phyloP scores from a whole-genome alignment of 2,329 filamentous ascomycete species.

The Botrytis squamosa region DNA sequence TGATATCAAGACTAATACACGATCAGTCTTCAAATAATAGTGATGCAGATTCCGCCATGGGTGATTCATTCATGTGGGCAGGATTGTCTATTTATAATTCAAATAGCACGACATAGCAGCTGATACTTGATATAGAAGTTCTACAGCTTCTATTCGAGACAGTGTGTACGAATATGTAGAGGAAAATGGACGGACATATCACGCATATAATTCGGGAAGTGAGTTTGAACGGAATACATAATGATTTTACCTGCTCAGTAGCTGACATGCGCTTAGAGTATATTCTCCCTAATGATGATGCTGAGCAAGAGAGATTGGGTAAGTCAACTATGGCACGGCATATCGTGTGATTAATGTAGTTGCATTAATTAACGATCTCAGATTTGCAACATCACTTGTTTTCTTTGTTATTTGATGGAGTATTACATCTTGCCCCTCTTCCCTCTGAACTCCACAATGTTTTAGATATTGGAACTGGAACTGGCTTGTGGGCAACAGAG shows the following conservation, averaged over 20 bases:
- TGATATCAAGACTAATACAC: not conserved
- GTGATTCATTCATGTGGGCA: slow-evolving; percentile 1
- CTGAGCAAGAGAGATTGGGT: slow-evolving; percentile 19
- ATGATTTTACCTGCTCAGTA: not conserved
- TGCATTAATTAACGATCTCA: not conserved
- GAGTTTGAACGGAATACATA: not conserved
- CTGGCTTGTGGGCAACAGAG: slow-evolving; percentile 27
- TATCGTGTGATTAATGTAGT: not conserved
- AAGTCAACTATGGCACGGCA: not conserved
- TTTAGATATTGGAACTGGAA: slow-evolving; percentile 27
- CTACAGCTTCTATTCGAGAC: slow-evolving; percentile 30
- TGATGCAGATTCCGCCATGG: slow-evolving; percentile 6
- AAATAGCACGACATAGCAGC: not conserved
- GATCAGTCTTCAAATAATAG: not conserved
- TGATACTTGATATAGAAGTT: slow-evolving; percentile 14
- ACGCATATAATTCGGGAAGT: slow-evolving; percentile 30
- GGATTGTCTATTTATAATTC: not conserved
- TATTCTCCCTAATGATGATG: slow-evolving; percentile 28
- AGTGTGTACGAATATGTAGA: slow-evolving; percentile 42
- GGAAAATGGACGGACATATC: slow-evolving; percentile 37
- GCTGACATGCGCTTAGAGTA: slow-evolving; percentile 25
- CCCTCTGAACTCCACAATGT: slow-evolving; percentile 11
- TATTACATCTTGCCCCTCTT: slow-evolving; percentile 27
- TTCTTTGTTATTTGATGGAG: slow-evolving; percentile 21
- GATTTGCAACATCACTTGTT: slow-evolving; percentile 29